A percentile compares a stretch with the other conserved stretches of the same genome.
Evolutionary conservation across 192 early-diverging fungal species (phyloP).

Genomic region (Thamnidium elegans): DNA sequence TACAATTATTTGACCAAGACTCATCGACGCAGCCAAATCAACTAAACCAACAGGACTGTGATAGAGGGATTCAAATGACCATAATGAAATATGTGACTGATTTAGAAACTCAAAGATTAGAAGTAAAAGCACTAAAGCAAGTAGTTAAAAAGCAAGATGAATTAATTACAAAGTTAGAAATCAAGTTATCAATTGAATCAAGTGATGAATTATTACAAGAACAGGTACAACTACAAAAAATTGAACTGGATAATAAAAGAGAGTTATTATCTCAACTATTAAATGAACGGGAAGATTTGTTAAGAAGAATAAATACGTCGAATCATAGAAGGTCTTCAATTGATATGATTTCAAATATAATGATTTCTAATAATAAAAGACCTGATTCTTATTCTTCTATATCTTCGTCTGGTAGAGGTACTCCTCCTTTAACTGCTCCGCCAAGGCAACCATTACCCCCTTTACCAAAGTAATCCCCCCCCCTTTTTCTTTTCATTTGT

Average conservation of each 20-base stretch:
- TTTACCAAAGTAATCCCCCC: background rate
- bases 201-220: slow-evolving; percentile 13
- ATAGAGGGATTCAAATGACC: slow-evolving; percentile 21
- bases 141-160: slow-evolving; percentile 29
- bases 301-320: background rate
- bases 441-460: slow-evolving; percentile 22
- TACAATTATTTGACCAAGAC: background rate
- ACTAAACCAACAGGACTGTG: slow-evolving; percentile 11
- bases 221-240: slow-evolving; percentile 24
- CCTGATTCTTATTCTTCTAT: slow-evolving; percentile 2
- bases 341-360: background rate
- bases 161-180: slow-evolving; percentile 20
- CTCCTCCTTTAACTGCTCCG: slow-evolving; percentile 18
- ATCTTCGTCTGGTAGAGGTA: background rate
- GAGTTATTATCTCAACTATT: slow-evolving; percentile 24
- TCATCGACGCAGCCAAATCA: background rate
- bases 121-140: slow-evolving; percentile 5
- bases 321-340: slow-evolving; percentile 1
- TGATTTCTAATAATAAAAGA: background rate
- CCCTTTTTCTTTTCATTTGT: too few species aligned
- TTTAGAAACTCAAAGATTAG: slow-evolving; percentile 20
- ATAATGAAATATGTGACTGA: slow-evolving; percentile 26
- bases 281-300: slow-evolving; percentile 21
- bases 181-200: background rate
- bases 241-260: slow-evolving; percentile 30